A percentile compares a stretch with the other conserved stretches of the same genome.
phyloP scores from a whole-genome alignment of 768 basidiomycete genomes.

The Punctularia strigosozonata region DNA sequence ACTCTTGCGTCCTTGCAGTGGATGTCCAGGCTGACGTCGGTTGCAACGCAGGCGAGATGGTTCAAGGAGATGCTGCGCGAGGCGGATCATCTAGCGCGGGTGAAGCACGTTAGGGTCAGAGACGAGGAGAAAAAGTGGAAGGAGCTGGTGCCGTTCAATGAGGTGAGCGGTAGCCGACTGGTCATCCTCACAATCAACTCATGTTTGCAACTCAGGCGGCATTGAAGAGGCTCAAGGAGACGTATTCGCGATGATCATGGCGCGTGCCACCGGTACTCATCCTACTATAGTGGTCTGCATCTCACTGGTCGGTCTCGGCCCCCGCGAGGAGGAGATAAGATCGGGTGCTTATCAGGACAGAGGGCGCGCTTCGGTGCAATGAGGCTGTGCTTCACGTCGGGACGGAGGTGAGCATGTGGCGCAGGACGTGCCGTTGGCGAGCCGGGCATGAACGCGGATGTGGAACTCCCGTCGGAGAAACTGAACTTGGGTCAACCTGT shows the following conservation, averaged over 20 bases:
- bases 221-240: constrained; percentile 16
- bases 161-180: constrained; percentile 30
- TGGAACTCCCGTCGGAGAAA: too few relatives aligned
- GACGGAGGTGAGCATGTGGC: too few relatives aligned
- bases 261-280: neutral
- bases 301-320: too few relatives aligned
- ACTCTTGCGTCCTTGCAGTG: neutral
- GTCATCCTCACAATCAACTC: neutral
- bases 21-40: constrained; percentile 2
- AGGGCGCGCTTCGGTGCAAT: too few relatives aligned
- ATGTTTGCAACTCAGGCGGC: constrained; percentile 13
- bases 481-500: too few relatives aligned
- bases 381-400: too few relatives aligned
- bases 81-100: constrained; percentile 54
- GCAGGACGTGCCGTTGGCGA: too few relatives aligned
- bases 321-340: too few relatives aligned
- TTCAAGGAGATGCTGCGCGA: constrained; percentile 77
- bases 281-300: too few relatives aligned
- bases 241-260: constrained; percentile 12
- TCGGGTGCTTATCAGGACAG: too few relatives aligned
- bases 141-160: constrained; percentile 47
- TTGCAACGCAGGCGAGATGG: constrained; percentile 51
- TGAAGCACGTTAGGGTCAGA: constrained; percentile 62
- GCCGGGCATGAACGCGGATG: too few relatives aligned
- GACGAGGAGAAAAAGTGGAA: constrained; percentile 48